These are phyloP conservation scores for Furcasterigmium sp. DNA, from an alignment of 2,329 filamentous ascomycete species.

Conservation along the genomic window DNA sequence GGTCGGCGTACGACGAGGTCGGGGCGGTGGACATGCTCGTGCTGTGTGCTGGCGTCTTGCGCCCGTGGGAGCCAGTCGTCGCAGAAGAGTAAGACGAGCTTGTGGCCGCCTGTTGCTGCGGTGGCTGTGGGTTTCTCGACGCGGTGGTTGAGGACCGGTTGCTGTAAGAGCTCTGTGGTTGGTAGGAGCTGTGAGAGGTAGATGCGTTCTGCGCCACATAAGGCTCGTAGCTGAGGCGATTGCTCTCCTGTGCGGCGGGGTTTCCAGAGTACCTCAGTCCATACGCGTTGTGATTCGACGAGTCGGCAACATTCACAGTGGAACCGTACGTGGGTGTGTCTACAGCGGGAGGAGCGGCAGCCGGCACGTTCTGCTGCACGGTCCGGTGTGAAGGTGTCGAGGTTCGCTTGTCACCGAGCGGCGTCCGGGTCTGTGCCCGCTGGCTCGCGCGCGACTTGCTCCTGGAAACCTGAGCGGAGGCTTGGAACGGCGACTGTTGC, in stretches of 20 bases:
- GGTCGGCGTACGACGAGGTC: conserved; percentile 4
- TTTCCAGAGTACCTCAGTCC: conserved; percentile 10
- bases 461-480: conserved; percentile 13
- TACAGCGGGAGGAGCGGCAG: conserved; percentile 2
- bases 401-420: conserved; percentile 15
- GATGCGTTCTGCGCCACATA: conserved; percentile 10
- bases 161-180: conserved; percentile 21
- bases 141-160: conserved; percentile 16
- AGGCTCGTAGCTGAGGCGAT: conserved; percentile 8
- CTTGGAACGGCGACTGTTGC: conserved; percentile 24
- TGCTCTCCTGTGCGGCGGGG: conserved; percentile 1
- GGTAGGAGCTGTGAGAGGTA: conserved; percentile 10
- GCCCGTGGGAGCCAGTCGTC: conserved; percentile 11
- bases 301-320: conserved; percentile 13
- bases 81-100: conserved; percentile 3
- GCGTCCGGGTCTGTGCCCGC: conserved; percentile 23
- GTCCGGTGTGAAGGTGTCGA: conserved; percentile 15
- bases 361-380: conserved; percentile 28
- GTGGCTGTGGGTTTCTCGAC: conserved; percentile 7
- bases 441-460: conserved; percentile 28
- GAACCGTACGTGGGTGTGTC: conserved; percentile 6
- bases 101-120: neutral
- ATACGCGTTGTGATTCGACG: conserved; percentile 16
- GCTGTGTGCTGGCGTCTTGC: conserved; percentile 5
- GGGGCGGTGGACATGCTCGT: neutral